Base-by-base conservation (phyloP, 768 basidiomycete species). In the Tylopilus balloui region DNA sequence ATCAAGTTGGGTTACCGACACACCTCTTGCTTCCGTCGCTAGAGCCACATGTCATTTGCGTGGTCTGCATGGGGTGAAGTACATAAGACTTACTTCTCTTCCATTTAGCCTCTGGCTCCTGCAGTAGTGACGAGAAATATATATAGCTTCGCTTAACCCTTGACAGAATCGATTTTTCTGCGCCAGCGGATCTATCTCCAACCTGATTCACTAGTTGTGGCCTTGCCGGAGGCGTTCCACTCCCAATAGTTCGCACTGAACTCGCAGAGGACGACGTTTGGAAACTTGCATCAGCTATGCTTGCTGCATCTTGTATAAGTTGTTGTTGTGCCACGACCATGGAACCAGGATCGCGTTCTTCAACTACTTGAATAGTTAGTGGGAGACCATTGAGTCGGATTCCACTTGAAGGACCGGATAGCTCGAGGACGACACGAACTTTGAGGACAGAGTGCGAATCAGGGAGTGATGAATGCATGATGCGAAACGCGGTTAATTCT, bases 61-160 rank as follows among this genome's bases (percentile, higher is more conserved):
- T n/a, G 17, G 24, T 11, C 17, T 15, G 25, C 14, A 35, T 5
- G 2, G 1, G 15, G 15, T 12, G 20, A 31, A 51, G 34, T 56
- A n/a, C 51, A 51, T 24, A 7, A 7, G 19, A 71, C 84, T 59
- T 67, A 91, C 88, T 89, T 61, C 84, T 76, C 62, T 84, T 84
- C 95, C 95, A 99, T 67, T 99, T 99, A 3, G 92, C 92, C 67
- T 97, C 93, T 1, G 96, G 96, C 60, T 98, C 95, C 67, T 98
- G 96, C 42, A 99, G 69, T 41, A 99, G 73, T 0, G 94, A 96
- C 1, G 94, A 94, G 66, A 99, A 98, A 68, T 98, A 97, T 45
- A 98, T 97, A 60, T 99, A 99, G 65, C 90, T 95, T 51, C 96
- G 77, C 61, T 84, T 80, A 19, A 97, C 89, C 54, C 92, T 76